Conservation (phyloP, 1,284 basidiomycete genomes). For the Phylloporus sp. region DNA sequence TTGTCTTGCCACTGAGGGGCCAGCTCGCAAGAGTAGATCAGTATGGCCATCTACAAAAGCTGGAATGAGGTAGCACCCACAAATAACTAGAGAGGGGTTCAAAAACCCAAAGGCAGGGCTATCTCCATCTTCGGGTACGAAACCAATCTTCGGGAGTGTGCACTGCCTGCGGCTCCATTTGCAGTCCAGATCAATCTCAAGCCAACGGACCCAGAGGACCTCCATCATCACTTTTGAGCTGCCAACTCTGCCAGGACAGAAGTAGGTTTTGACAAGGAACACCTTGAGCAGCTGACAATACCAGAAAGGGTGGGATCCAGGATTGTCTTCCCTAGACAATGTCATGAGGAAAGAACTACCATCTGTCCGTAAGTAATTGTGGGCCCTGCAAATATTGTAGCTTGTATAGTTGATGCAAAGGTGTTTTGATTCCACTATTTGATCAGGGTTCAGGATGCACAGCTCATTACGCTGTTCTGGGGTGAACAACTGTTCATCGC, state of each 20-base stretch:
- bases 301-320: conserved; percentile 28
- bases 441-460: background rate
- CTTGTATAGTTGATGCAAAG: background rate
- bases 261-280: background rate
- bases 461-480: background rate
- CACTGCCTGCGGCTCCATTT: conserved; percentile 12
- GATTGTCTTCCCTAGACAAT: conserved; percentile 32
- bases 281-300: conserved; percentile 16
- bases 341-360: conserved; percentile 42
- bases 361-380: conserved; percentile 47
- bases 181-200: conserved; percentile 6
- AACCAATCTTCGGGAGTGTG: conserved; percentile 21
- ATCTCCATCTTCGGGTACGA: background rate
- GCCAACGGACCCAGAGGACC: background rate
- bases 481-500: background rate
- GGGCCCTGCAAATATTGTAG: conserved; percentile 36
- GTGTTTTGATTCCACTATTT: background rate
- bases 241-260: background rate
- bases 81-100: conserved; percentile 18
- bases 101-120: conserved; percentile 21
- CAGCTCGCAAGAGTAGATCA: conserved; percentile 1
- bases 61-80: conserved; percentile 21
- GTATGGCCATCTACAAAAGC: conserved; percentile 17
- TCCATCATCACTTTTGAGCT: background rate
- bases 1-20: conserved; percentile 7